Evolutionary conservation across 2,329 filamentous ascomycete genomes (phyloP), one percentile per base, ranked within the genome.

Genomic region (Fusarium brachygibbosum): DNA sequence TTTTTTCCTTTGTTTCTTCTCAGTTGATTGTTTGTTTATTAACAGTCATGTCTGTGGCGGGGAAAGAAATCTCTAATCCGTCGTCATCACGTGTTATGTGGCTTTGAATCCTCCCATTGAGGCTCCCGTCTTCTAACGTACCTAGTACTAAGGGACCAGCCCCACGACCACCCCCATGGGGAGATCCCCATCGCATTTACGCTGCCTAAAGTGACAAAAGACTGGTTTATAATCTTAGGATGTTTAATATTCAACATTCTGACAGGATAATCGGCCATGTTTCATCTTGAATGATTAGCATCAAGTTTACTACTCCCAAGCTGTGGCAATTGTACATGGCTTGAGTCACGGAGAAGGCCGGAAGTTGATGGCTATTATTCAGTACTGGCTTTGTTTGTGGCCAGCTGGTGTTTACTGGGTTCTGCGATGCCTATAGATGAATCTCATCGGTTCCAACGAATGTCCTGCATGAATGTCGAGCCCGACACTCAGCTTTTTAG

Each of bases 321-420:
- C 11, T 7, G 3, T 51, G 17, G 12, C 13, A 16, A 29, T 3
- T 19, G 14, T 17, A 28, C 29, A 44, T 58, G 19, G 25, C 23
- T 25, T 45, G 19, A 23, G 57, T 25, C 35, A 23, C 62, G 62
- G 62, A 67, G 37, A 69, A 67, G 58, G 21, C 48, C 66, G 62
- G 52, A 38, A 28, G 34, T 35, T 16, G 34, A 50, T 14, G 46
- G 8, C 16, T 13, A n/a, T 42, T 25, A 6, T 25, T 42, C 28
- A 42, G 40, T 42, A 21, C 40, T 42, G 21, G 28, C 40, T 11
- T 25, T 10, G 25, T 9, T 42, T 25, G 6, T 25, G 17, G 23
- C 28, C 11, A 29, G 21, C 10, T 25, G 17, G 10, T 42, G 5
- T 41, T 25, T 42, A 42, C 9, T 12, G 6, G 29, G 11, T 6